Conservation (phyloP, 768 basidiomycete species). For the Termitomyces bulborhizus region DNA sequence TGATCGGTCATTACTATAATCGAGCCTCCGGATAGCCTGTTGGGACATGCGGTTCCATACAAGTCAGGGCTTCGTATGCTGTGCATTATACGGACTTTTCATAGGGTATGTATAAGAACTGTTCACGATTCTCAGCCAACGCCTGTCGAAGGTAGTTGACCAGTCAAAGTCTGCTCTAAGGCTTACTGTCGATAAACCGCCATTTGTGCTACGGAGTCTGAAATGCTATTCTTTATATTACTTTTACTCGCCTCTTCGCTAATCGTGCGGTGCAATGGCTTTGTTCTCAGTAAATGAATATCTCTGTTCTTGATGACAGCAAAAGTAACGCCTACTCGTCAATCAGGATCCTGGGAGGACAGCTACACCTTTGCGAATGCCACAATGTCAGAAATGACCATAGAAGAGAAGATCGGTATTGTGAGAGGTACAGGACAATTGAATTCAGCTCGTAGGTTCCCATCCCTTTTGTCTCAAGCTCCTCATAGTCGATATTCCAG, state of each 20-base stretch:
- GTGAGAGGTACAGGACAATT: slow-evolving; percentile 41
- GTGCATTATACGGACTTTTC: not conserved
- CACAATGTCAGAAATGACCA: slow-evolving; percentile 31
- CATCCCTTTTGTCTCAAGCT: too few species aligned
- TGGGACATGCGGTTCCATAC: not conserved
- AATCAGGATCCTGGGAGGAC: slow-evolving; percentile 40
- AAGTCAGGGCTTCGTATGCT: too few species aligned
- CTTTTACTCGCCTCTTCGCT: too few species aligned
- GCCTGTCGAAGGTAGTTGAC: not conserved
- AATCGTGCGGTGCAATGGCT: too few species aligned
- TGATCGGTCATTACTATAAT: too few species aligned
- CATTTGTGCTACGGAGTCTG: too few species aligned
- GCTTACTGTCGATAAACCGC: too few species aligned
- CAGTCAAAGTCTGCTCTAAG: not conserved
- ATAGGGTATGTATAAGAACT: not conserved
- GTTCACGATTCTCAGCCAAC: too few species aligned
- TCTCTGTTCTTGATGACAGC: not conserved
- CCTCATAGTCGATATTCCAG: slow-evolving; percentile 14
- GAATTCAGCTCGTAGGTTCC: slow-evolving; percentile 25
- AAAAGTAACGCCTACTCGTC: not conserved
- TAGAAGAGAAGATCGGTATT: slow-evolving; percentile 41
- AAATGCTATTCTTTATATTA: too few species aligned
- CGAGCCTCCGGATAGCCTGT: not conserved
- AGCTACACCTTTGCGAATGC: slow-evolving; percentile 31
- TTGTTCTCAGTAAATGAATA: too few species aligned